Conservation (phyloP, 169 alveolate species). For the Neospora caninum region DNA sequence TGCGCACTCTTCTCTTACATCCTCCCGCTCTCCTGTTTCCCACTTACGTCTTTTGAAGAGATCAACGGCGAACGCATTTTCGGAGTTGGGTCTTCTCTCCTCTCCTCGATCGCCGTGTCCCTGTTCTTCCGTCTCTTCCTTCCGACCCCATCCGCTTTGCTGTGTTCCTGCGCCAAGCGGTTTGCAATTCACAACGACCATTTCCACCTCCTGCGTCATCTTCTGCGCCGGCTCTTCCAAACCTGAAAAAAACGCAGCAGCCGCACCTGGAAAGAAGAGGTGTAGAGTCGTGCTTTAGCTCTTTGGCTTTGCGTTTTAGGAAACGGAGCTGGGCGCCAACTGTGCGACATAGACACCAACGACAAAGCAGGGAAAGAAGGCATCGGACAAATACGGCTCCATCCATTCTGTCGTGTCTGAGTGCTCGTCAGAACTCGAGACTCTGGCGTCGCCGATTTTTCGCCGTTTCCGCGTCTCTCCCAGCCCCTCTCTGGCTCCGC, state of each 20-base stretch:
- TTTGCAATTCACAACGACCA: slow-evolving; percentile 92
- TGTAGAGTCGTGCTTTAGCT: too few relatives aligned
- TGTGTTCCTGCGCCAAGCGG: slow-evolving; percentile 63
- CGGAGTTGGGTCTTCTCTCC: not conserved
- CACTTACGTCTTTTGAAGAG: slow-evolving; percentile 31
- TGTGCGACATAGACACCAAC: too few relatives aligned
- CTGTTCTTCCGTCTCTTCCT: not conserved
- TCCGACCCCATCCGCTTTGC: not conserved
- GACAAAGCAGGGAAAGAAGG: too few relatives aligned
- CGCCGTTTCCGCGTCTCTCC: not conserved
- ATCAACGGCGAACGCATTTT: slow-evolving; percentile 6
- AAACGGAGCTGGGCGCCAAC: too few relatives aligned
- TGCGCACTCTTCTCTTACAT: too few relatives aligned
- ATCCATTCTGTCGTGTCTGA: too few relatives aligned
- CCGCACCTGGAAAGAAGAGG: too few relatives aligned
- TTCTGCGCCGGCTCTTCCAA: slow-evolving; percentile 83
- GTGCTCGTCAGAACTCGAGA: too few relatives aligned
- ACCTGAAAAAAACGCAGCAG: slow-evolving; percentile 56
- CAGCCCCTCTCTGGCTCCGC: not conserved
- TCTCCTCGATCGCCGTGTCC: not conserved
- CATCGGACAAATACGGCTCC: too few relatives aligned
- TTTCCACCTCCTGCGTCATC: slow-evolving; percentile 89
- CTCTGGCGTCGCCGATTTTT: too few relatives aligned
- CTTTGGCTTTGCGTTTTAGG: too few relatives aligned
- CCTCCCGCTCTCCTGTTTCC: not conserved